These are phyloP conservation scores for Gnaphalium uliginosum DNA, from an alignment of 129 eudicot genomes.

Conservation along the genomic window DNA sequence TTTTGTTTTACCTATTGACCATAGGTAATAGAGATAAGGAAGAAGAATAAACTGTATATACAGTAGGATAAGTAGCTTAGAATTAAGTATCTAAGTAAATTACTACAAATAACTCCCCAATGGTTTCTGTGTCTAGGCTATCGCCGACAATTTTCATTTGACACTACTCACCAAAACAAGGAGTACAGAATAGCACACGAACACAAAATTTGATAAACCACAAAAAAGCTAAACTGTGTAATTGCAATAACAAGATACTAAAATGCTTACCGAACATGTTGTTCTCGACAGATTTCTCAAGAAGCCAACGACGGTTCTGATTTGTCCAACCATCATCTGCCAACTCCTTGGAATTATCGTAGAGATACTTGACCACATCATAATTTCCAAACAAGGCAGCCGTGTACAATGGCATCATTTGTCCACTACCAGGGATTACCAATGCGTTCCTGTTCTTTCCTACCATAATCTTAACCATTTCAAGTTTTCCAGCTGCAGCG, in stretches of 20 bases:
- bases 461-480: slow-evolving; percentile 30
- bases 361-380: slow-evolving; percentile 38
- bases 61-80: neutral
- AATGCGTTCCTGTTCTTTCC: slow-evolving; percentile 12
- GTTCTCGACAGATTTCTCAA: slow-evolving; percentile 27
- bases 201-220: neutral
- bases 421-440: slow-evolving; percentile 16
- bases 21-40: neutral
- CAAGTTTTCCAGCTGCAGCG: slow-evolving; percentile 34
- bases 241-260: neutral
- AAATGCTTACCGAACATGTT: slow-evolving; percentile 43
- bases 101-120: neutral
- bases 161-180: too few species aligned
- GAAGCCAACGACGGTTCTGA: slow-evolving; percentile 34
- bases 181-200: neutral
- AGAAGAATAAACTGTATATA: too few species aligned
- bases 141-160: too few species aligned
- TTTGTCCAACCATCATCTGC: slow-evolving; percentile 23
- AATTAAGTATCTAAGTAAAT: neutral
- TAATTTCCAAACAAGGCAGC: slow-evolving; percentile 43
- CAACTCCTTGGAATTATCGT: slow-evolving; percentile 13
- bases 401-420: slow-evolving; percentile 36
- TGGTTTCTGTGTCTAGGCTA: neutral
- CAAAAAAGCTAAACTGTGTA: neutral
- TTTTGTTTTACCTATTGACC: neutral